Percentiles rank a stretch among this genome's conserved stretches.
These are phyloP conservation scores for Thalassiosira profunda DNA, from an alignment of 108 stramenopile genomes.

Conservation along the genomic window DNA sequence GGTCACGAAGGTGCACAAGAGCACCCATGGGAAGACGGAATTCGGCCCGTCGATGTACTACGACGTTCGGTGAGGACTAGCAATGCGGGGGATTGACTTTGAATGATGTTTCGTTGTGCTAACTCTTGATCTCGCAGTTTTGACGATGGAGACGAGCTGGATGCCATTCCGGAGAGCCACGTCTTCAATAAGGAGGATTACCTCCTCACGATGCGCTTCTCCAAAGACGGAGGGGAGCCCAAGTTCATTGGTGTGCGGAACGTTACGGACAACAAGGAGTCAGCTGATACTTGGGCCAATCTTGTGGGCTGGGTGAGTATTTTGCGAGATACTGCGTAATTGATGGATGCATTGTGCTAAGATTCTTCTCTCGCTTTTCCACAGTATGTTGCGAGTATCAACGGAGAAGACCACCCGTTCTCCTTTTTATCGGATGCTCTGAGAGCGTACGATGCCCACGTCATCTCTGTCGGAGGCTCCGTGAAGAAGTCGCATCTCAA, in stretches of 20 bases:
- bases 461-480: conserved; percentile 11
- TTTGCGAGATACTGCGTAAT: no score
- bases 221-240: background rate
- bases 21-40: no score
- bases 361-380: no score
- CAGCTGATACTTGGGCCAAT: conserved; percentile 19
- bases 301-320: conserved; percentile 13
- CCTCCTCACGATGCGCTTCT: conserved; percentile 12
- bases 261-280: background rate
- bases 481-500: conserved; percentile 6
- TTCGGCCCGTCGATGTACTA: no score
- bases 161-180: conserved; percentile 10
- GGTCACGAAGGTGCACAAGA: no score
- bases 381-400: conserved; percentile 6
- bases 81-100: no score
- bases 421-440: conserved; percentile 14
- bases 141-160: conserved; percentile 3
- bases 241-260: conserved; percentile 16
- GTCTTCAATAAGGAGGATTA: conserved; percentile 20
- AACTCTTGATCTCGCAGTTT: no score
- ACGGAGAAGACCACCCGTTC: conserved; percentile 6
- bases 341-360: no score
- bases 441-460: conserved; percentile 11
- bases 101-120: no score
- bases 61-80: no score